These are phyloP conservation scores for Takashimella koratensis DNA, from an alignment of 1,284 basidiomycete genomes.

Conservation along the genomic window DNA sequence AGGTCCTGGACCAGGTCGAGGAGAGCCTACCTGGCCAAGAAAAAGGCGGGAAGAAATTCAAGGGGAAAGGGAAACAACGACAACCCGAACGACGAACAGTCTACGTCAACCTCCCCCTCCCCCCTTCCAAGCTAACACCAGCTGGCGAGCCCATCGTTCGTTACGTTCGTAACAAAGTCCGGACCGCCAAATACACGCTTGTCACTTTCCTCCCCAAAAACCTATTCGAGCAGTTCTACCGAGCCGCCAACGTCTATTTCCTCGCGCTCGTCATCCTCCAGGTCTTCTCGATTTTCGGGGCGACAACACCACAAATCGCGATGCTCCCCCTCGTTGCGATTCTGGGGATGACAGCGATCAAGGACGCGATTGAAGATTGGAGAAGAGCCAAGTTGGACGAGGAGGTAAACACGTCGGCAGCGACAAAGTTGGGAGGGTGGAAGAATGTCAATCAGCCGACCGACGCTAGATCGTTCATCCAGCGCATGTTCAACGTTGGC, in stretches of 20 bases:
- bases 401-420: conserved; percentile 53
- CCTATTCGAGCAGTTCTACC: conserved; percentile 82
- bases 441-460: conserved; percentile 81
- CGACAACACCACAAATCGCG: conserved; percentile 75
- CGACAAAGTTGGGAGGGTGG: conserved; percentile 68
- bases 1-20: neutral
- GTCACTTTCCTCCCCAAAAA: conserved; percentile 93
- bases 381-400: conserved; percentile 81
- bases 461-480: conserved; percentile 70
- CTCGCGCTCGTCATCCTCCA: conserved; percentile 77
- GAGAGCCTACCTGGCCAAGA: neutral
- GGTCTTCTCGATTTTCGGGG: conserved; percentile 88
- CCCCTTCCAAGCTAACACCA: conserved; percentile 14
- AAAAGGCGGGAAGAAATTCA: conserved; percentile 6
- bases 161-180: conserved; percentile 90
- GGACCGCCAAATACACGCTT: conserved; percentile 90
- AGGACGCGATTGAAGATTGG: conserved; percentile 93
- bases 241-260: conserved; percentile 92
- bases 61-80: conserved; percentile 16
- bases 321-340: conserved; percentile 87
- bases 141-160: conserved; percentile 71
- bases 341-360: conserved; percentile 81
- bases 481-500: conserved; percentile 60
- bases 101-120: conserved; percentile 63
- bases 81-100: conserved; percentile 60